phyloP scores from a whole-genome alignment of 495 filamentous ascomycete species.

The Trichoderma orchidacearum region DNA sequence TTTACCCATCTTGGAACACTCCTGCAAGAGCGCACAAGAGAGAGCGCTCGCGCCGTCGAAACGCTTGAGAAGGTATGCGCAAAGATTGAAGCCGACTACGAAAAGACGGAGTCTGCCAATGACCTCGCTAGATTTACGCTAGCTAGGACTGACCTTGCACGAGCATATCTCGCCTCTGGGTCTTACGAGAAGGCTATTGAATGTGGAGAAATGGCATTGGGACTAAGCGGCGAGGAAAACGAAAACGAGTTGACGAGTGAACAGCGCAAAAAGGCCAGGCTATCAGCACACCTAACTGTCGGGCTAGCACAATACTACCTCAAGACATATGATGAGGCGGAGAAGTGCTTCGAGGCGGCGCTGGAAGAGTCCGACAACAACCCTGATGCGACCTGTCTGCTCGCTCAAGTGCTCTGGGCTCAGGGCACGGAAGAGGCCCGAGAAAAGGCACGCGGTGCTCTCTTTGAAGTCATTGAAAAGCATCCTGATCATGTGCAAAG shows the following conservation, averaged over 20 bases:
- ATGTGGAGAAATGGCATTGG: conserved; percentile 56
- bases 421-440: conserved; percentile 65
- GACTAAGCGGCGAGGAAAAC: conserved; percentile 51
- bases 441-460: conserved; percentile 59
- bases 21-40: conserved; percentile 63
- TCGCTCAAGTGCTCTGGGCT: conserved; percentile 87
- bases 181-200: conserved; percentile 54
- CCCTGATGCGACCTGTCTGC: conserved; percentile 75
- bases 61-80: conserved; percentile 53
- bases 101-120: conserved; percentile 58
- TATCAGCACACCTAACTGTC: conserved; percentile 77
- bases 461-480: conserved; percentile 63
- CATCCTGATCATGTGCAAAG: conserved; percentile 63
- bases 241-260: conserved; percentile 35
- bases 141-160: conserved; percentile 77
- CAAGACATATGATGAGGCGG: conserved; percentile 46
- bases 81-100: conserved; percentile 65
- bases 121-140: conserved; percentile 64
- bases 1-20: conserved; percentile 69
- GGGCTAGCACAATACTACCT: conserved; percentile 69
- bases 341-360: conserved; percentile 69
- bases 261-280: conserved; percentile 47
- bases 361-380: conserved; percentile 63
- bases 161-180: conserved; percentile 55
- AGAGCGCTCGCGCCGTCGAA: conserved; percentile 47